phyloP scores from a whole-genome alignment of 768 basidiomycete species.

The Megacollybia marginata region DNA sequence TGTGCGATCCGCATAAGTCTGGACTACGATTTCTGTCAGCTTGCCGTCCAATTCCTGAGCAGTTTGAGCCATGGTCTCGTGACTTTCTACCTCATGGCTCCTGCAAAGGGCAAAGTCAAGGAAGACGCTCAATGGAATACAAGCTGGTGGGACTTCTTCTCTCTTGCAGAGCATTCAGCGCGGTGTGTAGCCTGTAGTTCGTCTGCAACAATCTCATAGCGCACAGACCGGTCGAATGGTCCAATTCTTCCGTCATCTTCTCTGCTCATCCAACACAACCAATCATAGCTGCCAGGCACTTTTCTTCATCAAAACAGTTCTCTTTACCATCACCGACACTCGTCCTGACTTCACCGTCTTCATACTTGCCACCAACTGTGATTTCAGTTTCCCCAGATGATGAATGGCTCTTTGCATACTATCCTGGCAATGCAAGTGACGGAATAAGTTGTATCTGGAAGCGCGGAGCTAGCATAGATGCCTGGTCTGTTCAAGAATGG shows the following conservation, averaged over 20 bases:
- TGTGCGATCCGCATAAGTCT: slow-evolving; percentile 71
- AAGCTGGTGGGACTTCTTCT: slow-evolving; percentile 71
- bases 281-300: slow-evolving; percentile 51
- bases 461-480: slow-evolving; percentile 49
- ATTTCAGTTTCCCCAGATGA: slow-evolving; percentile 54
- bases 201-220: slow-evolving; percentile 1
- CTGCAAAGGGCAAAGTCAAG: slow-evolving; percentile 48
- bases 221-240: slow-evolving; percentile 65
- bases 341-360: slow-evolving; percentile 34
- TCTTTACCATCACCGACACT: slow-evolving; percentile 44
- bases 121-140: slow-evolving; percentile 49
- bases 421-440: slow-evolving; percentile 49
- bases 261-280: slow-evolving; percentile 60
- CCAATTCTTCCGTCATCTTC: slow-evolving; percentile 60
- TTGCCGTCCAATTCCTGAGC: slow-evolving; percentile 46
- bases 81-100: slow-evolving; percentile 13
- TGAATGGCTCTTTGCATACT: slow-evolving; percentile 69
- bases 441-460: slow-evolving; percentile 65
- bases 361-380: slow-evolving; percentile 55
- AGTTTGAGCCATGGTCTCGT: slow-evolving; percentile 43
- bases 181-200: slow-evolving; percentile 31
- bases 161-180: slow-evolving; percentile 48
- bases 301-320: slow-evolving; percentile 66
- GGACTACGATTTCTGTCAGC: slow-evolving; percentile 69
- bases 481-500: slow-evolving; percentile 51